Evolutionary conservation across 148 eudicot species (phyloP), one percentile per base, ranked within the genome.

Genomic region (Hydrangea macrophylla): DNA sequence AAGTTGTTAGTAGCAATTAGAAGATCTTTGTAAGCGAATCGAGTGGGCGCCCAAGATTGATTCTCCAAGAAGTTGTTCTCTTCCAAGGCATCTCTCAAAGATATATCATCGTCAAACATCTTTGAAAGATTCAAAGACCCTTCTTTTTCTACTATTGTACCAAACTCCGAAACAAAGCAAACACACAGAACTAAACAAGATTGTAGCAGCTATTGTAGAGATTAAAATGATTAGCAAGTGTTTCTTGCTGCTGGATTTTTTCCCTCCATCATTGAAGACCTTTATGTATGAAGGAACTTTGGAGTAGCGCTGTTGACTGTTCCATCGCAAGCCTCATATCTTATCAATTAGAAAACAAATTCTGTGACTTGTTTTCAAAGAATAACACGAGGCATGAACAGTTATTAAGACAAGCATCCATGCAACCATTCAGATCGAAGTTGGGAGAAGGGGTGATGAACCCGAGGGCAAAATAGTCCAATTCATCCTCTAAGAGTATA

Each of bases 351-450:
- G 23, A 58, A 30, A 58, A 39, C 62, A 58, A n/a, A 58, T 31
- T 58, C 11, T 39, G 23, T 0, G 62, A 58, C 8, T 58, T 58
- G 62, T 31, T 58, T 32, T 58, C 62, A 24, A 58, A 58, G 33
- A 58, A 58, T 24, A 58, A 58, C 62, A 58, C 18, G 11, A 58
- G 37, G 12, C 62, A 58, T 58, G 39, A 58, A n/a, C 62, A 58
- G 39, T 58, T 58, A 58, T 39, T 31, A 31, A 58, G 37, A 24
- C 62, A 58, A 6, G 39, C 62, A 58, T 58, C 62, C 39, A 2
- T 31, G 40, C 62, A 58, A 31, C 39, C 37, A 28, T 32, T 17
- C 20, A 58, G 33, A 58, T 31, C 36, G 8, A 13, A 58, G 33
- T 58, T 58, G 23, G 37, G 9, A 32, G 17, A 58, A 7, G 62